These are phyloP conservation scores for Rossbeevera mucosa DNA, from an alignment of 768 basidiomycete species.

Conservation along the genomic window DNA sequence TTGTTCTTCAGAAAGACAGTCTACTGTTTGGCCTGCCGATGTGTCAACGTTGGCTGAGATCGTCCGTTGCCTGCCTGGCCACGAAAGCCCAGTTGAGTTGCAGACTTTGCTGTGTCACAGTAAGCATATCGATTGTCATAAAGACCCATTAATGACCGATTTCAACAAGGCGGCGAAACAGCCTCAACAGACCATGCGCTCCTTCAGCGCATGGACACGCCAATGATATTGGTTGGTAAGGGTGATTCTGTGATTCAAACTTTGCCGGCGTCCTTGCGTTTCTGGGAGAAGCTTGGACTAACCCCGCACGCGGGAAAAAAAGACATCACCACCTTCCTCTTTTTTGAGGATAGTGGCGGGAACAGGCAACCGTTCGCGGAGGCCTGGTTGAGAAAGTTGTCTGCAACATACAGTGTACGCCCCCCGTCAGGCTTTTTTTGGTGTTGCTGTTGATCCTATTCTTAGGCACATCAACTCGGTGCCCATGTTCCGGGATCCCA, in stretches of 20 bases:
- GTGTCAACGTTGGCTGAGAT: slow-evolving; percentile 42
- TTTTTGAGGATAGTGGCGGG: slow-evolving; percentile 59
- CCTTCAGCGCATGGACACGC: slow-evolving; percentile 41
- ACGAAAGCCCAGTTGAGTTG: slow-evolving; percentile 42
- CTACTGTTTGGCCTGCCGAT: slow-evolving; percentile 58
- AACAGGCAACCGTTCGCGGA: slow-evolving; percentile 47
- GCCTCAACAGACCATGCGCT: slow-evolving; percentile 8
- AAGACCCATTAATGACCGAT: neutral
- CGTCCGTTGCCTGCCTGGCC: slow-evolving; percentile 28
- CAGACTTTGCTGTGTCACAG: slow-evolving; percentile 40
- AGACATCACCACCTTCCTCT: slow-evolving; percentile 60
- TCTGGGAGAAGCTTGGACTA: slow-evolving; percentile 84
- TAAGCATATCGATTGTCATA: slow-evolving; percentile 14
- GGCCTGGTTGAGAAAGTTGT: slow-evolving; percentile 55
- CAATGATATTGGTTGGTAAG: slow-evolving; percentile 63
- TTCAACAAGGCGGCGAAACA: neutral
- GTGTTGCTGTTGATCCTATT: slow-evolving; percentile 8
- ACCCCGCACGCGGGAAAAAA: slow-evolving; percentile 68
- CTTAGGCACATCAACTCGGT: slow-evolving; percentile 60
- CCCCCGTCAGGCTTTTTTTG: neutral
- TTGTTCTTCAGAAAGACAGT: slow-evolving; percentile 9
- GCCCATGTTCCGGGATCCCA: slow-evolving; percentile 50
- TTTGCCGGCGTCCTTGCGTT: slow-evolving; percentile 64
- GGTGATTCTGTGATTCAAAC: slow-evolving; percentile 66
- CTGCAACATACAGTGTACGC: slow-evolving; percentile 56